Percentiles rank a stretch among this genome's conserved stretches.
Conservation (phyloP, 805 yeast genomes). For the Saccharomycopsis synnaedendra region DNA sequence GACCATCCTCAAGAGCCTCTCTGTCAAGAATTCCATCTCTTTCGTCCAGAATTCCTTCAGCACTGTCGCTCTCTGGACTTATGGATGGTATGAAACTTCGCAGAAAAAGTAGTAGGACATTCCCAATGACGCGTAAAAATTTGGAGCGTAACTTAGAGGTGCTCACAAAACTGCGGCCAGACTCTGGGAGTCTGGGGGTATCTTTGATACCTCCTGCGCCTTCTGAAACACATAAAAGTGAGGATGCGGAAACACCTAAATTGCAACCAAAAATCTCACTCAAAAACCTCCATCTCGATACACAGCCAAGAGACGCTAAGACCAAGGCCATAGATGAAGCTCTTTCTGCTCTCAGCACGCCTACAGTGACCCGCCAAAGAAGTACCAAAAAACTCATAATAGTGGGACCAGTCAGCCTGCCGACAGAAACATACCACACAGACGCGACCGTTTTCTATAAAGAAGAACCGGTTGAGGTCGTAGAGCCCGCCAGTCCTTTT, state of each 20-base stretch:
- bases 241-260: too few relatives aligned
- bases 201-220: too few relatives aligned
- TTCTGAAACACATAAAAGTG: too few relatives aligned
- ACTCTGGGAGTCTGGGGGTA: neutral
- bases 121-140: slow-evolving; percentile 1
- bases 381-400: neutral
- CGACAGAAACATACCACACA: slow-evolving; percentile 1
- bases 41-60: neutral
- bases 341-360: too few relatives aligned
- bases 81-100: neutral
- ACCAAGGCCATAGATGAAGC: too few relatives aligned
- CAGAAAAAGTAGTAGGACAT: slow-evolving; percentile 1
- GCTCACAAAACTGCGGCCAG: neutral
- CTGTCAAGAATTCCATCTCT: slow-evolving; percentile 2
- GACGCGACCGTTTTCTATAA: slow-evolving; percentile 1
- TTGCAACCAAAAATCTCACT: too few relatives aligned
- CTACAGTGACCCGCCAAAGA: neutral
- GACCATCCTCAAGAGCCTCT: neutral
- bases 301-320: too few relatives aligned
- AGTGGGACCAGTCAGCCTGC: neutral
- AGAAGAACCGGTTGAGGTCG: neutral
- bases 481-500: neutral
- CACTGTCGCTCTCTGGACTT: neutral
- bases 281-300: too few relatives aligned
- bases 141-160: neutral